These are phyloP conservation scores for Ceratocystiopsis brevicomis DNA, from an alignment of 2,329 filamentous ascomycete species.

Conservation along the genomic window DNA sequence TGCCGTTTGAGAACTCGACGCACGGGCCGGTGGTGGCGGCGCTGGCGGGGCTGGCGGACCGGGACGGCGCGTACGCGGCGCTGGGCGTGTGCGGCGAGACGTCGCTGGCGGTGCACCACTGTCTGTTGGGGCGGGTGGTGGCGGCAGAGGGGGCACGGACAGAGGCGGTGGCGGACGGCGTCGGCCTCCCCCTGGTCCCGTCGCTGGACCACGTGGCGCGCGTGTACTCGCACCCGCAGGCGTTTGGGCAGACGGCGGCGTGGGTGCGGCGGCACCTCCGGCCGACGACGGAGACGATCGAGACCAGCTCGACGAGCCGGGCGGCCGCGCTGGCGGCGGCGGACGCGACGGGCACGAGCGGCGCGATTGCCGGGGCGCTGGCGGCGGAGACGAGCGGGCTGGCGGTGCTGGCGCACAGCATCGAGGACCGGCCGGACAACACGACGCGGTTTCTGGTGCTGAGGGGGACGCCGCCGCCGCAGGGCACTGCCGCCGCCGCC, in stretches of 20 bases:
- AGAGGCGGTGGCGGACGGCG: background rate
- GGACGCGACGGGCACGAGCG: conserved; percentile 38
- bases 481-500: too few species aligned
- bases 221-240: conserved; percentile 87
- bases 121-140: conserved; percentile 43
- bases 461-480: conserved; percentile 10
- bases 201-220: conserved; percentile 46
- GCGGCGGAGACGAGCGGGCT: conserved; percentile 52
- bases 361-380: conserved; percentile 59
- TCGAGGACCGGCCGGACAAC: conserved; percentile 60
- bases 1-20: conserved; percentile 90
- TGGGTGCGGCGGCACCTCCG: conserved; percentile 51
- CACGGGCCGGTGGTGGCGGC: conserved; percentile 86
- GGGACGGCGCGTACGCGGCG: conserved; percentile 41
- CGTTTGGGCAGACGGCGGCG: conserved; percentile 58
- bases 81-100: conserved; percentile 65
- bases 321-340: conserved; percentile 61
- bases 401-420: conserved; percentile 46
- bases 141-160: conserved; percentile 1
- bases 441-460: conserved; percentile 64
- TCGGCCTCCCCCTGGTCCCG: too few species aligned
- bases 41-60: conserved; percentile 71
- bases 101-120: conserved; percentile 80
- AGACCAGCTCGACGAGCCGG: conserved; percentile 69
- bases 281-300: conserved; percentile 51